Conservation (phyloP, 2,329 filamentous ascomycete species). For the Pseudogymnoascus sp. region DNA sequence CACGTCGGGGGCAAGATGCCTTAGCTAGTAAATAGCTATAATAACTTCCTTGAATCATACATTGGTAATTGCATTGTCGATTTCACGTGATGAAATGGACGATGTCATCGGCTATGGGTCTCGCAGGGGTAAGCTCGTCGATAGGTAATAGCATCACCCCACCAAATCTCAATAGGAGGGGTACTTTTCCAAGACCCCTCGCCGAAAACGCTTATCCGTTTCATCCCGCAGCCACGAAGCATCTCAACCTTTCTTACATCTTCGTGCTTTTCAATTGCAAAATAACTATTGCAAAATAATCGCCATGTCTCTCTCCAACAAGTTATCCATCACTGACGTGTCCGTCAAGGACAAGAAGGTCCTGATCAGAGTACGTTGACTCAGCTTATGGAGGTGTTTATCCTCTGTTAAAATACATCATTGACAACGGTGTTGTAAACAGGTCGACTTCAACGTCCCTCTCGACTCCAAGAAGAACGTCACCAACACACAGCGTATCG, state of each 20-base stretch:
- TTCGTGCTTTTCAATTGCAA: background rate
- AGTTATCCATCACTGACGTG: conserved; percentile 92
- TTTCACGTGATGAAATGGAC: background rate
- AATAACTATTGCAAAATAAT: conserved; percentile 13
- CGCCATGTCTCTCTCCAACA: conserved; percentile 93
- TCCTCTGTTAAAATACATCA: conserved; percentile 11
- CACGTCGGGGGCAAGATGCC: too few species aligned
- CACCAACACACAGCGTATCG: conserved; percentile 98
- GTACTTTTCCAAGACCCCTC: conserved; percentile 6
- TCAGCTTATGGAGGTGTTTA: background rate
- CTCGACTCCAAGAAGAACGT: conserved; percentile 88
- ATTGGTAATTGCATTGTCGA: background rate
- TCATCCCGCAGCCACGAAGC: conserved; percentile 8
- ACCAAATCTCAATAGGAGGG: conserved; percentile 10
- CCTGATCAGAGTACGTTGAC: conserved; percentile 76
- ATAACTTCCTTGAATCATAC: background rate
- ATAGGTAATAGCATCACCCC: conserved; percentile 10
- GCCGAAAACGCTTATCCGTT: conserved; percentile 7
- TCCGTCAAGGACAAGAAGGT: conserved; percentile 98
- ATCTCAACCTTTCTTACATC: background rate
- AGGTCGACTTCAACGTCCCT: conserved; percentile 99
- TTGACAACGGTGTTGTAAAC: conserved; percentile 22
- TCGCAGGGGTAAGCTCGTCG: conserved; percentile 9
- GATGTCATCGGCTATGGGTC: conserved; percentile 6
- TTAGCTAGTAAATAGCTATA: too few species aligned